These are phyloP conservation scores for Xylaria sp. DNA, from an alignment of 2,329 filamentous ascomycete genomes.

Conservation along the genomic window DNA sequence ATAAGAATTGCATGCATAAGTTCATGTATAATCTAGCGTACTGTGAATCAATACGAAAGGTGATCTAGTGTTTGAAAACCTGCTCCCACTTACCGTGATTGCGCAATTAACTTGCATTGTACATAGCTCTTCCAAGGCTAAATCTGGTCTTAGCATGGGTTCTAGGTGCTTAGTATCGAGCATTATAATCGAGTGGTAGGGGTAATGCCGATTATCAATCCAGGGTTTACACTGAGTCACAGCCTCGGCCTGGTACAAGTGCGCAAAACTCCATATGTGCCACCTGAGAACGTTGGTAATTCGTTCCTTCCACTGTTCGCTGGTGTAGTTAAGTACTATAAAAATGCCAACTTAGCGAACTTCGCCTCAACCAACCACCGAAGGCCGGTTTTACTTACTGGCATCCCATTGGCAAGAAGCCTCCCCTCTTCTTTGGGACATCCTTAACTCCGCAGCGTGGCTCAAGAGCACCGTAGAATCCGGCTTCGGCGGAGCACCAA, in stretches of 20 bases:
- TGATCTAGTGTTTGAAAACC: not conserved
- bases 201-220: not conserved
- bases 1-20: conserved; percentile 9
- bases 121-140: conserved; percentile 7
- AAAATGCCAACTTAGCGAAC: not conserved
- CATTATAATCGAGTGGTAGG: not conserved
- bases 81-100: not conserved
- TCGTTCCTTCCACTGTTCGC: not conserved
- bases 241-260: not conserved
- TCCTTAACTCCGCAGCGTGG: not conserved
- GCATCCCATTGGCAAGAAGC: not conserved
- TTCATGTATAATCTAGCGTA: conserved; percentile 26
- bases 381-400: not conserved
- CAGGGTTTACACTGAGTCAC: accelerated
- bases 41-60: not conserved
- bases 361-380: not conserved
- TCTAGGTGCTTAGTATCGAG: not conserved
- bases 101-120: not conserved
- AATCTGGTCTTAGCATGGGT: not conserved
- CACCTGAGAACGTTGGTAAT: not conserved
- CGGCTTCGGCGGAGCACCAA: not conserved
- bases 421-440: not conserved
- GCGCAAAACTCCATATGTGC: not conserved
- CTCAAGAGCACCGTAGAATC: conserved; percentile 3
- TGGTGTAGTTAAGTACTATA: not conserved